Conservation (phyloP, 2,329 filamentous ascomycete genomes). For the Alternaria tenuissima region DNA sequence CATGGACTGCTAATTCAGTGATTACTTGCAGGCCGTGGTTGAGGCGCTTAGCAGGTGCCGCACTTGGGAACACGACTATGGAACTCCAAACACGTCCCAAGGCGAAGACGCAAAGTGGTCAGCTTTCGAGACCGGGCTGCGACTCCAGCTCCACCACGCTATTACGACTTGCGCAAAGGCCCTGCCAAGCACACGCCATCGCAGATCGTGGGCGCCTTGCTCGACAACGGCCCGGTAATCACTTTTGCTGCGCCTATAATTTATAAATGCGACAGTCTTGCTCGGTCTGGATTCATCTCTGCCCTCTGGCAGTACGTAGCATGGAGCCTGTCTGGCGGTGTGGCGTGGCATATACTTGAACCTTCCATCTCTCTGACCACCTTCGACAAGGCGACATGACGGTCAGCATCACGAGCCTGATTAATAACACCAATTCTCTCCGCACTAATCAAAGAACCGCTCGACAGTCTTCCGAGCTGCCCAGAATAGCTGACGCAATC, state of each 20-base stretch:
- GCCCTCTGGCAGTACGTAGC: background rate
- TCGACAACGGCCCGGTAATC: background rate
- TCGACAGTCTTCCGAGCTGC: background rate
- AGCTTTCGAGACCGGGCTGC: conserved; percentile 24
- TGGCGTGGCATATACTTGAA: background rate
- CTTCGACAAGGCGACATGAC: conserved; percentile 5
- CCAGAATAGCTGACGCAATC: background rate
- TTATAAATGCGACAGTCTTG: background rate
- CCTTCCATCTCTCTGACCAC: conserved; percentile 7
- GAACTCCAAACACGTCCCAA: conserved; percentile 4
- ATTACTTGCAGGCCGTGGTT: background rate
- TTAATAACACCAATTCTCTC: background rate
- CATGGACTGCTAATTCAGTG: background rate
- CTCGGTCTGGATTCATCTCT: background rate
- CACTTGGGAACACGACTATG: background rate
- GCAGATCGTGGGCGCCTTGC: conserved; percentile 16
- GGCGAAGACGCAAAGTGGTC: conserved; percentile 11
- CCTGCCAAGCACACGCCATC: conserved; percentile 26
- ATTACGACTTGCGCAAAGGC: conserved; percentile 16
- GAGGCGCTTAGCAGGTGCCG: background rate
- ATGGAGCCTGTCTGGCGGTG: background rate
- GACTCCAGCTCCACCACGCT: conserved; percentile 25
- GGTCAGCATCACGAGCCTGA: background rate
- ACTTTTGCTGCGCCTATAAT: background rate
- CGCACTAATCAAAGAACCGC: background rate